Percentiles rank a stretch among this genome's conserved stretches.
phyloP scores from a whole-genome alignment of 2,329 filamentous ascomycete genomes.

The Colletotrichum orbiculare region DNA sequence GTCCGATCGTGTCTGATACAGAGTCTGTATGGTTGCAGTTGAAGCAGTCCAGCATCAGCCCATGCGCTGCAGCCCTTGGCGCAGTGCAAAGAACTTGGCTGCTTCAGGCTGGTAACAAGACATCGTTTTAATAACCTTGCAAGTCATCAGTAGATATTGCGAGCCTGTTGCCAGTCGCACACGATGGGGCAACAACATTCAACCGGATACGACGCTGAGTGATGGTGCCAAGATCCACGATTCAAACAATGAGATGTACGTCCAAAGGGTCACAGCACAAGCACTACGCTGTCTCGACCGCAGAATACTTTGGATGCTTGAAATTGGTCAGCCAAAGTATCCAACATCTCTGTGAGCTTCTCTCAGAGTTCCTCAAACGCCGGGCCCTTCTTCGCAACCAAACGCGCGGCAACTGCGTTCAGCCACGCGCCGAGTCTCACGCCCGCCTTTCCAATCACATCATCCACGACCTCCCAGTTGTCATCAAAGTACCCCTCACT shows the following conservation, averaged over 20 bases:
- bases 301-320: too few relatives aligned
- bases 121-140: too few relatives aligned
- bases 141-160: too few relatives aligned
- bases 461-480: conserved; percentile 34
- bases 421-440: conserved; percentile 34
- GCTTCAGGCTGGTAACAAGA: too few relatives aligned
- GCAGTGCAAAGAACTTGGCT: neutral
- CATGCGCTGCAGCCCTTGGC: conserved; percentile 15
- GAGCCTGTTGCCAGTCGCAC: too few relatives aligned
- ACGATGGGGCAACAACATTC: too few relatives aligned
- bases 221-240: too few relatives aligned
- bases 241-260: too few relatives aligned
- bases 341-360: neutral
- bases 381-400: neutral
- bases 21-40: neutral
- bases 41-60: neutral
- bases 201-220: too few relatives aligned
- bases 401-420: conserved; percentile 29
- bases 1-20: neutral
- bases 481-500: conserved; percentile 35
- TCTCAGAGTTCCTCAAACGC: conserved; percentile 26
- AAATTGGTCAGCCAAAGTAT: neutral
- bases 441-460: conserved; percentile 30
- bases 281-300: too few relatives aligned
- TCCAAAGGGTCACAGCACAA: too few relatives aligned